phyloP scores from a whole-genome alignment of 2,329 filamentous ascomycete species.

The Colletotrichum chrysophilum region DNA sequence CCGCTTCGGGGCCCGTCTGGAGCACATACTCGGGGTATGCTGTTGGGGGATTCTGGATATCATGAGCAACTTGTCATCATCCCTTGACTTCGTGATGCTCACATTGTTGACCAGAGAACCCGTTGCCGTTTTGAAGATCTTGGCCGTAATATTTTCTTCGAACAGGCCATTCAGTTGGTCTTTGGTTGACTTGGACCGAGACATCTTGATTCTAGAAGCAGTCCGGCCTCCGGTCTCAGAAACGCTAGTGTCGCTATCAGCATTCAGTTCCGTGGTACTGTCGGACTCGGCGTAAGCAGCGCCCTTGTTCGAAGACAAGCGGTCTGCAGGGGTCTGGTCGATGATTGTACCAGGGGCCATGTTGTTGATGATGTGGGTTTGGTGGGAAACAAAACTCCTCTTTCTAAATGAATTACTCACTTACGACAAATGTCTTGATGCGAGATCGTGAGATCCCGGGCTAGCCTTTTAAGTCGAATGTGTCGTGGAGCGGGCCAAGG shows the following conservation, averaged over 20 bases:
- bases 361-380: neutral
- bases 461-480: neutral
- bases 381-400: neutral
- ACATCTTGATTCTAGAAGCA: neutral
- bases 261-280: slow-evolving; percentile 1
- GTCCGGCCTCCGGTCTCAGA: neutral
- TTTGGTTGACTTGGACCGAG: neutral
- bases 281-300: neutral
- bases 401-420: neutral
- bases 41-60: slow-evolving; percentile 14
- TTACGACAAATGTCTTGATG: neutral
- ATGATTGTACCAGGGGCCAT: neutral
- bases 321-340: neutral
- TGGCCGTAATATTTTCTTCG: slow-evolving; percentile 24
- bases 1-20: slow-evolving; percentile 20
- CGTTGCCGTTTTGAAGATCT: slow-evolving; percentile 23
- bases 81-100: neutral
- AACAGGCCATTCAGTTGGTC: slow-evolving; percentile 14
- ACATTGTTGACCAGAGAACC: slow-evolving; percentile 20
- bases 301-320: neutral
- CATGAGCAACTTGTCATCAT: neutral
- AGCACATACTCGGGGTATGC: slow-evolving; percentile 25
- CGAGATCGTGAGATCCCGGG: neutral
- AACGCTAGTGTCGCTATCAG: slow-evolving; percentile 10
- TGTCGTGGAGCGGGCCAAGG: neutral